Percentiles rank a stretch among this genome's conserved stretches.
These are phyloP conservation scores for Passalora sequoiae DNA, from an alignment of 2,329 filamentous ascomycete species.

Conservation along the genomic window DNA sequence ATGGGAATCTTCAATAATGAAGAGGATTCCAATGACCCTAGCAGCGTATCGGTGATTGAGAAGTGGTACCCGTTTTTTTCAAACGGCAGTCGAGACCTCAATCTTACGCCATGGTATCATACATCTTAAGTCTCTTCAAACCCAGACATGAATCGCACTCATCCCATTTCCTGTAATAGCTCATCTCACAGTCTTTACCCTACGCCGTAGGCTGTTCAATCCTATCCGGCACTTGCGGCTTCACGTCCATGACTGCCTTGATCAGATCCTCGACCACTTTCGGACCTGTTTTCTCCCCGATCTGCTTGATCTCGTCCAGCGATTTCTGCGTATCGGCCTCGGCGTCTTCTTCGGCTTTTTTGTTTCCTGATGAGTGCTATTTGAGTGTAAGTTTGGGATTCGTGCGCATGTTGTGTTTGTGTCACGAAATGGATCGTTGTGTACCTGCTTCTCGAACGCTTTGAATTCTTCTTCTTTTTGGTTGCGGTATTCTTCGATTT, in stretches of 20 bases:
- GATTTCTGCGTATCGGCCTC: conserved; percentile 74
- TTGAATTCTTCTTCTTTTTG: conserved; percentile 93
- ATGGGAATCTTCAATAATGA: too few species aligned
- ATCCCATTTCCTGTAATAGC: neutral
- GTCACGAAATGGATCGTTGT: neutral
- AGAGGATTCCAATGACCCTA: too few species aligned
- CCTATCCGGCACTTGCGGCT: conserved; percentile 60
- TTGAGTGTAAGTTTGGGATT: conserved; percentile 5
- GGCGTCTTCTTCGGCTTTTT: conserved; percentile 64
- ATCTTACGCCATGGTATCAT: conserved; percentile 5
- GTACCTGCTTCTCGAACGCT: conserved; percentile 78
- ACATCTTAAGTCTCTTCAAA: conserved; percentile 2
- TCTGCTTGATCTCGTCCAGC: conserved; percentile 73
- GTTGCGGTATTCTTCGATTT: conserved; percentile 87
- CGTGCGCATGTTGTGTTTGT: neutral
- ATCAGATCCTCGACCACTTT: conserved; percentile 80
- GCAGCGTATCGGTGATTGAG: too few species aligned
- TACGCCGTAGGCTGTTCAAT: conserved; percentile 30
- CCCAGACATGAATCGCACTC: neutral
- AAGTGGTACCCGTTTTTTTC: too few species aligned
- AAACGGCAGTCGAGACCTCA: too few species aligned
- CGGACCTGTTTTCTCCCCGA: conserved; percentile 72
- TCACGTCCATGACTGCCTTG: conserved; percentile 76
- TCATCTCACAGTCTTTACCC: too few species aligned
- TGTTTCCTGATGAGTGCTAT: conserved; percentile 89